Evolutionary conservation across 768 basidiomycete species (phyloP), one percentile per base, ranked within the genome.

Genomic region (Kwoniella newhampshirensis): DNA sequence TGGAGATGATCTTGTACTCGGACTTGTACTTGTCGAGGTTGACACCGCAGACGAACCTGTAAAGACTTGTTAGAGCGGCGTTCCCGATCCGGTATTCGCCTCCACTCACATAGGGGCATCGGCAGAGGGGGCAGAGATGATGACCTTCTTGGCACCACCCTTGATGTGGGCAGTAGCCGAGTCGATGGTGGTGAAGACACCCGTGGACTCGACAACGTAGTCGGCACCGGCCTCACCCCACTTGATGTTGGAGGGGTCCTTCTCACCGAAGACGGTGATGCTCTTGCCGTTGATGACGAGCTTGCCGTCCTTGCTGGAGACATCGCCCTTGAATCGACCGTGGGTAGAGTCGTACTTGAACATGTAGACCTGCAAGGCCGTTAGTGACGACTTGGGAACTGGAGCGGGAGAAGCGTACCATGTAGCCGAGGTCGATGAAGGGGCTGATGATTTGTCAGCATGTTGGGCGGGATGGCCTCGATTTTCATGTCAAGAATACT

Each of bases 131-230:
- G 94, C 94, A 65, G 93, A 94, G 84, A 99, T 98, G 81, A 99
- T 82, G 77, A 99, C 94, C 83, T 97, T 99, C 86, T 98, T 97
- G 75, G 94, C 94, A 77, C 94, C 94, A 70, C 94, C 94, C 81
- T 93, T 91, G 80, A 99, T 81, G 81, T 99, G 94, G 67, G 85
- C 86, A 45, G 82, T 82, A 53, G 94, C 94, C 82, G 92, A 93
- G 15, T 96, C 92, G 66, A 78, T 83, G 73, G 92, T 96, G 77
- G 93, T 98, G 85, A 98, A 97, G 78, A 96, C 92, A 85, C 93
- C 89, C 68, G 96, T 98, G 51, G 96, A 90, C 81, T 99, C 96
- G 76, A 99, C 86, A 62, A 98, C 81, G 82, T 99, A 99, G 20
- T 89, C 82, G 64, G 94, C 96, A 62, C 88, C 88, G 50, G 84